Evolutionary conservation across 257 asterid species (phyloP), one percentile per base, ranked within the genome.

Genomic region (Primulina eburnea): DNA sequence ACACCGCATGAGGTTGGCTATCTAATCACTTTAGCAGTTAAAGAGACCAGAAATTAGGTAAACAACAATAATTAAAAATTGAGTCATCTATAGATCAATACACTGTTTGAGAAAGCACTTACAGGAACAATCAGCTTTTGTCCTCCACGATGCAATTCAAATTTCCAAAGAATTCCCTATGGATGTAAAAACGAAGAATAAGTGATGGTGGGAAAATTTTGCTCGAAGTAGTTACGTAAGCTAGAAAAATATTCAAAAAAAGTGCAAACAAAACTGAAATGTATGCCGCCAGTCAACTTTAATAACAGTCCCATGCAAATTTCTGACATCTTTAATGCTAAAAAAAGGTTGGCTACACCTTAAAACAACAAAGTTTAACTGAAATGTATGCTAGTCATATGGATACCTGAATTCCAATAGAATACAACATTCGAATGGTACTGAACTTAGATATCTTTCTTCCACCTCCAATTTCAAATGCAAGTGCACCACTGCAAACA

Each of bases 401-500:
- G 68, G 38, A 34, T 76, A 91, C 99, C 99, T 89, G 97, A 77
- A 89, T 77, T 65, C 99, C 96, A 43, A 94, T 82, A 29, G 97
- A 61, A 78, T 89, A 94, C 75, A 89, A 57, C 96, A 94, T 84
- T 72, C 98, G 95, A 63, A 89, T 70, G 24, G 96, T 82, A 82
- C 98, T 88, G 81, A 84, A 89, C 65, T 84, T 83, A 40, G 99
- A 91, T 78, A 94, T 68, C 89, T 88, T 94, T 79, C 97, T 87
- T 71, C 99, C 99, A 68, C 97, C 98, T 11, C 99, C 99, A 71
- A 94, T 78, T 82, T 94, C 97, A 72, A 94, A 71, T 76, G 94
- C 97, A 82, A 91, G 92, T 33, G 82, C 77, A 61, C 78, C 66
- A 66, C 99, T 94, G 85, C 75, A 83, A 73, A 82, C 62, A 29